Evolutionary conservation across 2,329 filamentous ascomycete genomes (phyloP).

Genomic region (Volutella citrinella): DNA sequence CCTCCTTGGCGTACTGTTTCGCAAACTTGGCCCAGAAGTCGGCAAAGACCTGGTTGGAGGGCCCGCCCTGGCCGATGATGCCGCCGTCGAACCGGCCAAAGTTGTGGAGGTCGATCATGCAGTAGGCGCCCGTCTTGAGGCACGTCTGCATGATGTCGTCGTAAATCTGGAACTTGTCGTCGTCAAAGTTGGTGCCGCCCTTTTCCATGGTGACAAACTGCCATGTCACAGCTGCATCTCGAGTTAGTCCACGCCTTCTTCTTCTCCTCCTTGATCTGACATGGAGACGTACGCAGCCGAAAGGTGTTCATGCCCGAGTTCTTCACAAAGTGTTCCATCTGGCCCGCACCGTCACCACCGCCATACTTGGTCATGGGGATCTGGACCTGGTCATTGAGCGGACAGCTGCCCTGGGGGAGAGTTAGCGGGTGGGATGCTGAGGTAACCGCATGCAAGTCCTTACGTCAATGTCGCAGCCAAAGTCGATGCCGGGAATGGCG

Average conservation of each 20-base stretch:
- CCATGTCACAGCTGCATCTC: conserved; percentile 43
- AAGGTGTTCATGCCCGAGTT: conserved; percentile 54
- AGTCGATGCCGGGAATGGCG: conserved; percentile 46
- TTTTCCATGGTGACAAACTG: conserved; percentile 56
- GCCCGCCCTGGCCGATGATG: conserved; percentile 65
- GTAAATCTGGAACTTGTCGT: conserved; percentile 47
- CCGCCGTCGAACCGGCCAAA: conserved; percentile 59
- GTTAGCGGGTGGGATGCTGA: conserved; percentile 2
- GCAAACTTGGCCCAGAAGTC: conserved; percentile 58
- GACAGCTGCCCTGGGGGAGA: conserved; percentile 41
- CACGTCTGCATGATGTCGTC: conserved; percentile 56
- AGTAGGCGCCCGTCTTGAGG: conserved; percentile 52
- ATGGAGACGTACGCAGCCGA: conserved; percentile 39
- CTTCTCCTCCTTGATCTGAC: no score
- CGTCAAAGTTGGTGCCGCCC: conserved; percentile 47
- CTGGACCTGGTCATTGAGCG: conserved; percentile 28
- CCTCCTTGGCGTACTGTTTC: conserved; percentile 53
- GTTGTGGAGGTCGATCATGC: conserved; percentile 59
- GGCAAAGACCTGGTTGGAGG: conserved; percentile 56
- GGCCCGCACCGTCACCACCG: conserved; percentile 39
- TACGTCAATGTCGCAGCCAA: conserved; percentile 46
- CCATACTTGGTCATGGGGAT: conserved; percentile 31
- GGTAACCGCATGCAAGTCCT: conserved; percentile 5
- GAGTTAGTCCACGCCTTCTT: no score
- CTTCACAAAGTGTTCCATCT: conserved; percentile 56